These are phyloP conservation scores for Metschnikowia matae DNA, from an alignment of 805 yeast genomes.

Conservation along the genomic window DNA sequence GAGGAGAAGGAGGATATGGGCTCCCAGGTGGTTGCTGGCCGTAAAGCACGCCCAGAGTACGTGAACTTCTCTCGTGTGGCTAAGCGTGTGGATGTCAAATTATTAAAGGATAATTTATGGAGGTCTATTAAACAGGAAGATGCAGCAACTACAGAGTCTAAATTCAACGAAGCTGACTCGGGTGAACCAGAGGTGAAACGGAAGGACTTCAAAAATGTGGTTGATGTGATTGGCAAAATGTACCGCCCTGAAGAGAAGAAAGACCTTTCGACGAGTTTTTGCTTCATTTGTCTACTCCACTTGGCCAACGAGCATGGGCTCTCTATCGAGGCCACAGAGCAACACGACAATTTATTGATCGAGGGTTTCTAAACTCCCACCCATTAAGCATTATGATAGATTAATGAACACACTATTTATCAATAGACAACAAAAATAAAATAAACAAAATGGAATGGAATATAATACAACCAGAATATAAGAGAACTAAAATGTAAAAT, in stretches of 20 bases:
- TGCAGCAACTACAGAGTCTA: constrained; percentile 4
- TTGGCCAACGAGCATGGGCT: constrained; percentile 84
- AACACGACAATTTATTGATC: constrained; percentile 36
- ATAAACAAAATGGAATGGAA: too few species aligned
- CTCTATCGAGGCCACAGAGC: constrained; percentile 45
- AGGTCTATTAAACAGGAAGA: constrained; percentile 37
- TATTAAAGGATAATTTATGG: constrained; percentile 76
- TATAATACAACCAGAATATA: too few species aligned
- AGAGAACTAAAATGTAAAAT: too few species aligned
- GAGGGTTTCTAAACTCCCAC: constrained; percentile 10
- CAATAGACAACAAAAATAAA: too few species aligned
- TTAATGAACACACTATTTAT: too few species aligned
- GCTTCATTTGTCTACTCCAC: constrained; percentile 78
- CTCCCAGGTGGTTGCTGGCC: constrained; percentile 20
- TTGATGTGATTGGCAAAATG: constrained; percentile 44
- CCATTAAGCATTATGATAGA: not conserved
- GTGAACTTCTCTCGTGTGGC: constrained; percentile 66
- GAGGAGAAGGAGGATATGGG: constrained; percentile 13
- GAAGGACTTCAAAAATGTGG: constrained; percentile 42
- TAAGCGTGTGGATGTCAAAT: constrained; percentile 72
- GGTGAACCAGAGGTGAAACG: constrained; percentile 23
- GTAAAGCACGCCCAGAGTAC: constrained; percentile 36
- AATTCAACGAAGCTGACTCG: constrained; percentile 13
- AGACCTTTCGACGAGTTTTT: constrained; percentile 80
- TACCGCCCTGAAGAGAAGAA: constrained; percentile 55